Evolutionary conservation across 2,329 filamentous ascomycete genomes (phyloP), one percentile per base, ranked within the genome.

Genomic region (Pseudohalonectria lignicola): DNA sequence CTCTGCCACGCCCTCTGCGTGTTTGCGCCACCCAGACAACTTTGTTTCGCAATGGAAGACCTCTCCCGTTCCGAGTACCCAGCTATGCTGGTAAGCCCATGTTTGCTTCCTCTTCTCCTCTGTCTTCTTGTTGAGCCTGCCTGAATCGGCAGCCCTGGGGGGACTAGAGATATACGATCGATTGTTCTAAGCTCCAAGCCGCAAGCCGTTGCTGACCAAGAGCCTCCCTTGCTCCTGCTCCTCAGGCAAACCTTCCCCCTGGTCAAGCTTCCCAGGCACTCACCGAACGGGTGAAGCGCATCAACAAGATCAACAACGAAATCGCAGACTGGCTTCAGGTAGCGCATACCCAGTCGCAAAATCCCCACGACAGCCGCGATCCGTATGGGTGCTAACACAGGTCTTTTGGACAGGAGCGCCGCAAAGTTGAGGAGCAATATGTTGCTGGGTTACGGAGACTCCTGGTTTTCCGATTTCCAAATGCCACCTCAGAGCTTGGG

Each of bases 311-410:
- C 63, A 95, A 98, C 61, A 63, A 69, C 49, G 86, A 95, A 56
- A 86, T 98, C 53, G 90, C 90, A 59, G 90, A 96, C 64, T 98
- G 90, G 86, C 74, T 98, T 45, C 83, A 90, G 80, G 88, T 94
- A 77, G 8, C 5, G 31, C 7, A 11, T 23, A 11, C 16, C 26
- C 10, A 28, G 21, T 4, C 15, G 17, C 6, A 8, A 21, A 29
- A 29, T 17, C 13, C 20, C 20, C 15, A 34, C 23, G n/a, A n/a
- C n/a, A n/a, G n/a, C n/a, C n/a, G n/a, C n/a, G n/a, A n/a, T n/a
- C n/a, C n/a, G n/a, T n/a, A n/a, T n/a, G n/a, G n/a, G n/a, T n/a
- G n/a, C n/a, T n/a, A n/a, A n/a, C n/a, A n/a, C n/a, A 26, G 23
- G 8, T 26, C 7, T 26, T 12, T 8, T 12, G 23, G 48, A 41